A percentile compares a stretch with the other conserved stretches of the same genome.
These are phyloP conservation scores for Leishmania tarentolae DNA, from an alignment of 208 protist genomes.

Conservation along the genomic window DNA sequence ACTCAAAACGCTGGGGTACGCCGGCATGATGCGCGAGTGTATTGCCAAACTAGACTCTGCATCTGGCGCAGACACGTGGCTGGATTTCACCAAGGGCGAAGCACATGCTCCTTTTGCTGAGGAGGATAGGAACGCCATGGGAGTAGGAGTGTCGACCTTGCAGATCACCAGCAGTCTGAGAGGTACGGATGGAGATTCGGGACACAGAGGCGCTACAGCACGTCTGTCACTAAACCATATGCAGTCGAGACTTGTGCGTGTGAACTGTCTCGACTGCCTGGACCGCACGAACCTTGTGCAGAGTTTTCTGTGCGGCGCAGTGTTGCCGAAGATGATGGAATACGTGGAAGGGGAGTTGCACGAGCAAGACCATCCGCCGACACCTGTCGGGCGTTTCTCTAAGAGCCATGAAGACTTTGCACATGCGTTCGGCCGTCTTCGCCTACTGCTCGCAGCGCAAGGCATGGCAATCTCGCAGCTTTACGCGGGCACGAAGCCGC, in stretches of 20 bases:
- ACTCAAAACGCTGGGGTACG: conserved; percentile 43
- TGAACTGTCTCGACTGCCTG: conserved; percentile 88
- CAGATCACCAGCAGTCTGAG: neutral
- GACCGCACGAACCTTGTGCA: conserved; percentile 85
- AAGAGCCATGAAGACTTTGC: neutral
- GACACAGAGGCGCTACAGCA: neutral
- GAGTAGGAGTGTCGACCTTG: neutral
- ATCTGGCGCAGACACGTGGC: conserved; percentile 7
- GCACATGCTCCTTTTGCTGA: neutral
- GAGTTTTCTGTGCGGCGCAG: conserved; percentile 42
- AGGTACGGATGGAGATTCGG: neutral
- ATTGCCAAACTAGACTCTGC: conserved; percentile 18
- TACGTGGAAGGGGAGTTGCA: conserved; percentile 29
- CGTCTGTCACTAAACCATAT: conserved; percentile 13
- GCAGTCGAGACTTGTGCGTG: conserved; percentile 37
- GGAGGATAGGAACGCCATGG: neutral
- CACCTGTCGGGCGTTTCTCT: neutral
- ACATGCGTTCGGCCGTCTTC: conserved; percentile 13
- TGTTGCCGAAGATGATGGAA: conserved; percentile 57
- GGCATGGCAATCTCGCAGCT: conserved; percentile 72
- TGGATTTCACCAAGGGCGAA: conserved; percentile 33
- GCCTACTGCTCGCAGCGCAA: conserved; percentile 53
- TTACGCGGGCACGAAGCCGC: conserved; percentile 71
- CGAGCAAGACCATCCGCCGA: neutral
- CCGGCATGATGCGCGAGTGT: conserved; percentile 33